These are phyloP conservation scores for Vigna trinervia DNA, from an alignment of 306 rosid species.

Conservation along the genomic window DNA sequence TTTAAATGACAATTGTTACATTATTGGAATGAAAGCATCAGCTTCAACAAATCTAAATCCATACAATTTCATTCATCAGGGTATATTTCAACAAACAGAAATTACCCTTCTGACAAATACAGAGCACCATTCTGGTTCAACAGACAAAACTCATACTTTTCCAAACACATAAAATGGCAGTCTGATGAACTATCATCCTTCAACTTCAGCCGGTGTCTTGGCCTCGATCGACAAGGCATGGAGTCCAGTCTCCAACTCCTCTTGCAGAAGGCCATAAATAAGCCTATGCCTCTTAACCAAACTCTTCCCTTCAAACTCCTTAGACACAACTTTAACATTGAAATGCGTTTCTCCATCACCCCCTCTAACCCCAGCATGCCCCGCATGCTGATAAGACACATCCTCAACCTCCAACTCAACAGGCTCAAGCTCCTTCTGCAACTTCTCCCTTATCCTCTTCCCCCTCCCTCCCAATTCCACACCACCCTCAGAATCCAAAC, in stretches of 20 bases:
- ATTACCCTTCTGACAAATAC: slow-evolving; percentile 8
- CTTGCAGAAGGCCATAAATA: slow-evolving; percentile 70
- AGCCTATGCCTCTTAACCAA: slow-evolving; percentile 88
- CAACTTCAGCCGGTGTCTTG: slow-evolving; percentile 72
- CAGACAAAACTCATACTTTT: slow-evolving; percentile 42
- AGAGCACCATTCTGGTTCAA: slow-evolving; percentile 8
- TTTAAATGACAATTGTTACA: slow-evolving; percentile 18
- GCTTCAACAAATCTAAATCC: slow-evolving; percentile 16
- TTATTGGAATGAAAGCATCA: slow-evolving; percentile 17
- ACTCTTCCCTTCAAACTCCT: slow-evolving; percentile 85
- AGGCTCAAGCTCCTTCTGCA: slow-evolving; percentile 69
- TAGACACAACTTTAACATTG: slow-evolving; percentile 73
- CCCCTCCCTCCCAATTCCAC: slow-evolving; percentile 64
- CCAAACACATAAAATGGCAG: background rate
- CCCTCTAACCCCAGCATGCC: slow-evolving; percentile 81
- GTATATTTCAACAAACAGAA: slow-evolving; percentile 16
- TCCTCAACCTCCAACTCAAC: slow-evolving; percentile 71
- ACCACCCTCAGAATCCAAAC: slow-evolving; percentile 21
- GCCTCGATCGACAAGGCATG: slow-evolving; percentile 88
- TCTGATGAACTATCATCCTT: slow-evolving; percentile 39
- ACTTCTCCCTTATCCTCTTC: slow-evolving; percentile 77
- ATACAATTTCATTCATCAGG: slow-evolving; percentile 28
- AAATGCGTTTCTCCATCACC: slow-evolving; percentile 87
- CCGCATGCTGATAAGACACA: slow-evolving; percentile 86
- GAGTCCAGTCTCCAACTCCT: slow-evolving; percentile 78